phyloP scores from a whole-genome alignment of 495 filamentous ascomycete species.

The Bacidia gigantensis region DNA sequence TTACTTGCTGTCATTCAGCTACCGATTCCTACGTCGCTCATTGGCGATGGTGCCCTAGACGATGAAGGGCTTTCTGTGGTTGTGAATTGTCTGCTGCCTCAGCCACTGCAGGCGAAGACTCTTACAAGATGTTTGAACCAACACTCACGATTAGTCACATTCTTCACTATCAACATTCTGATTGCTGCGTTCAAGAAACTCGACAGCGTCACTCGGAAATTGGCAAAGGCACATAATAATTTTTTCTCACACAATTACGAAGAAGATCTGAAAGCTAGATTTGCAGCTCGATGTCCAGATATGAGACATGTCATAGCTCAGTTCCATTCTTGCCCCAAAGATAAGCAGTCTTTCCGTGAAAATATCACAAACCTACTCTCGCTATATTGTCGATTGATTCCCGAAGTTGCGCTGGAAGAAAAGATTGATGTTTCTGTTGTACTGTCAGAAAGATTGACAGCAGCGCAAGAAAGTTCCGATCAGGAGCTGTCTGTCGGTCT shows the following conservation, averaged over 20 bases:
- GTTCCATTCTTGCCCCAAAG: slow-evolving; percentile 49
- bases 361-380: slow-evolving; percentile 58
- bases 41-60: not conserved
- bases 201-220: slow-evolving; percentile 36
- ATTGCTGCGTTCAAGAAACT: slow-evolving; percentile 70
- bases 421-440: slow-evolving; percentile 73
- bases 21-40: slow-evolving; percentile 39
- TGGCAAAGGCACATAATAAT: slow-evolving; percentile 18
- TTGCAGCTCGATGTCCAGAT: slow-evolving; percentile 55
- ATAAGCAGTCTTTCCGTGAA: slow-evolving; percentile 64
- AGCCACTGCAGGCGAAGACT: slow-evolving; percentile 61
- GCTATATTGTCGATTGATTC: slow-evolving; percentile 68
- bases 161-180: slow-evolving; percentile 70
- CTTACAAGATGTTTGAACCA: slow-evolving; percentile 65
- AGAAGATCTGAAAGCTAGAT: slow-evolving; percentile 59
- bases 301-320: slow-evolving; percentile 61
- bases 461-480: no score
- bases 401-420: slow-evolving; percentile 64
- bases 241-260: slow-evolving; percentile 1
- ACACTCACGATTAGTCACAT: slow-evolving; percentile 57
- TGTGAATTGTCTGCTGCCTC: slow-evolving; percentile 78
- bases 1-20: slow-evolving; percentile 65
- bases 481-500: no score
- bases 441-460: no score
- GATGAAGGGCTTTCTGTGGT: slow-evolving; percentile 17